Base-by-base conservation (phyloP, 164 flowering plant species). In the Chimonanthus salicifolius region DNA sequence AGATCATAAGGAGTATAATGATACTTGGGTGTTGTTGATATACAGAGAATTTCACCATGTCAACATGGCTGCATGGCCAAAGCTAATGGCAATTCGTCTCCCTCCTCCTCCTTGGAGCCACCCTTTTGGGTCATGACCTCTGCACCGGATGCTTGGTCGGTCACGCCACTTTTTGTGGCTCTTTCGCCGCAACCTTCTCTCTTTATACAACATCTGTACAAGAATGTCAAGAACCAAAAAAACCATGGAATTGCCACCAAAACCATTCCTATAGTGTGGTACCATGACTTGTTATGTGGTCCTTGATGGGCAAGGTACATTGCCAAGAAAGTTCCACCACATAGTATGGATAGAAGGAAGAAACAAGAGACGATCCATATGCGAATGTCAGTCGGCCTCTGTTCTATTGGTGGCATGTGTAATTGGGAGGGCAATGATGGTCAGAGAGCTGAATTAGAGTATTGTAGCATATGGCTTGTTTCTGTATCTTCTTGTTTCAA, bases 231-330 rank as follows among this genome's bases (percentile, higher is more conserved):
- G 46, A 66, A 6, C 68, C 68, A 66, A 16, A 66, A 66, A 16
- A 66, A 33, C 68, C 68, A 66, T 11, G 68, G 68, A n/a, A 66
- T 66, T 43, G 68, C 68, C n/a, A 66, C 68, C 15, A 66, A 45
- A 15, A 66, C 68, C 48, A 66, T 66, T 15, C 68, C 68, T n/a
- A 16, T 18, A 15, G 45, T 45, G 4, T 47, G 68, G 47, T 66
- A 66, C 68, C 68, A 66, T 43, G 10, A 15, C 11, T 43, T 66
- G 48, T 44, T 13, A 7, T 44, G 6, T 6, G 68, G 43, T 48
- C 45, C 68, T 7, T 47, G 68, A 7, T 46, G 15, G 68, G 49
- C 15, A 16, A 66, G 8, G 16, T 66, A 66, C 68, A 66, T 43
- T n/a, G 16, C 46, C 68, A 66, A 45, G 68, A 66, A 66, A 15